Evolutionary conservation across 345 rosid genomes (phyloP).

Genomic region (Hirschfeldia incana): DNA sequence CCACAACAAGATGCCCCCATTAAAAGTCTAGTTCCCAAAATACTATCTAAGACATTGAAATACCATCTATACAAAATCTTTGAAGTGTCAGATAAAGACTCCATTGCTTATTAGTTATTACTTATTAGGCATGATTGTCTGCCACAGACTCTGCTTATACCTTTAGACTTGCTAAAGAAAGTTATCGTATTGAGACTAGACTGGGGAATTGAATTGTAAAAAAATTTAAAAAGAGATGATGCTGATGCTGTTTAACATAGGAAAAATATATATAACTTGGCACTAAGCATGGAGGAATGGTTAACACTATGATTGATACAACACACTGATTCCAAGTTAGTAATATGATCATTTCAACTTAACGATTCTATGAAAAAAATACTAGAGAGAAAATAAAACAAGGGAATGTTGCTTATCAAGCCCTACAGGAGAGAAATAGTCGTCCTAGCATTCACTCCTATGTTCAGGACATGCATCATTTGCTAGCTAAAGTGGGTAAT

Average conservation of each 20-base stretch:
- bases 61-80: background rate
- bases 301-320: background rate
- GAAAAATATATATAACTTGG: too few species aligned
- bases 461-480: too few species aligned
- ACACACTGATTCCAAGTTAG: background rate
- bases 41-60: background rate
- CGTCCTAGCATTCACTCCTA: too few species aligned
- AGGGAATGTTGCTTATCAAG: slow-evolving; percentile 3
- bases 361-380: background rate
- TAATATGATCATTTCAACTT: background rate
- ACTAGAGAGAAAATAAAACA: background rate
- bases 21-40: background rate
- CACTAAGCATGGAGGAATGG: background rate
- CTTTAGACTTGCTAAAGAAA: background rate
- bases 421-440: slow-evolving; percentile 39
- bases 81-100: background rate
- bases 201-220: background rate
- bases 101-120: background rate
- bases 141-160: background rate
- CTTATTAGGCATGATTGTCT: background rate
- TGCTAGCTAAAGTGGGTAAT: too few species aligned
- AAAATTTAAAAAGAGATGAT: too few species aligned
- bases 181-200: background rate
- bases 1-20: background rate
- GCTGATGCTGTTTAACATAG: too few species aligned